These are phyloP conservation scores for Abrus precatorius DNA, from an alignment of 306 rosid species.

Conservation along the genomic window DNA sequence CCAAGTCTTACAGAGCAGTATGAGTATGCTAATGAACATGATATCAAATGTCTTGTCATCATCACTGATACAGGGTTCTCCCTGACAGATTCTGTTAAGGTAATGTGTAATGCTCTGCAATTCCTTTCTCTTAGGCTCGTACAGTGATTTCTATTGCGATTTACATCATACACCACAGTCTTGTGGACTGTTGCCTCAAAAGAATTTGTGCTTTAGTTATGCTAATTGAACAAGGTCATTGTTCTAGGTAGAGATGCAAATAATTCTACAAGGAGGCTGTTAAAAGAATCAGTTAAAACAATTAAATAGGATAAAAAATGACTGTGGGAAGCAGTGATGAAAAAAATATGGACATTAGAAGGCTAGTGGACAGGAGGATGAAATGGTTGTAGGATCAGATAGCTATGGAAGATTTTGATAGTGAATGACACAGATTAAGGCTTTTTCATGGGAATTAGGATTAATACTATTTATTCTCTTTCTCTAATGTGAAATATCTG, in stretches of 20 bases:
- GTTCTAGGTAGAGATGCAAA: slow-evolving; percentile 15
- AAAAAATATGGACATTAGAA: slow-evolving; percentile 7
- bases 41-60: slow-evolving; percentile 88
- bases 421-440: neutral
- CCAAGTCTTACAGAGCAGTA: slow-evolving; percentile 97
- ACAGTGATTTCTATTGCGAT: slow-evolving; percentile 26
- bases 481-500: neutral
- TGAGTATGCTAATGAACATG: slow-evolving; percentile 93
- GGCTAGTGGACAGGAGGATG: slow-evolving; percentile 17
- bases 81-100: slow-evolving; percentile 75
- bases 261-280: neutral
- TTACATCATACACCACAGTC: slow-evolving; percentile 7
- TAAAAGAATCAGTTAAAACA: neutral
- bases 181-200: neutral
- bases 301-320: neutral
- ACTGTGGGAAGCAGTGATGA: neutral
- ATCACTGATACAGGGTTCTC: slow-evolving; percentile 76
- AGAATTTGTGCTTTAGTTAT: slow-evolving; percentile 1
- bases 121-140: slow-evolving; percentile 27
- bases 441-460: neutral
- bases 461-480: neutral
- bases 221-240: slow-evolving; percentile 31
- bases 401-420: slow-evolving; percentile 15
- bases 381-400: slow-evolving; percentile 1
- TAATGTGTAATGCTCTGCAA: slow-evolving; percentile 49